Evolutionary conservation across 306 rosid genomes (phyloP), one percentile per base, ranked within the genome.

Genomic region (Vicia villosa): DNA sequence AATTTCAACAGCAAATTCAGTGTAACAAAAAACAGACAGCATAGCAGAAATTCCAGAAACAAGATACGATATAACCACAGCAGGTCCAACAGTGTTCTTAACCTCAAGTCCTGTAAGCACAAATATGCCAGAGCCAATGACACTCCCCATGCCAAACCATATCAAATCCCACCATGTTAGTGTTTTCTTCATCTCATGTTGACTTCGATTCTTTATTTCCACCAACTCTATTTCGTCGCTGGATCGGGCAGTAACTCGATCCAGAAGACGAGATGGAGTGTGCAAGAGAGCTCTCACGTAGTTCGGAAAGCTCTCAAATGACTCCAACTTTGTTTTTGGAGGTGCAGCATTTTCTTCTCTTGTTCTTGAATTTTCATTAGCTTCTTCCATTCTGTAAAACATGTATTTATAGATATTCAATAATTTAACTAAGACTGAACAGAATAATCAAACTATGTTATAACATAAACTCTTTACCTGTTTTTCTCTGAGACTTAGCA

Each of bases 141-240:
- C 92, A n/a, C 87, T 69, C 0, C 97, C 97, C 54, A 88, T 66
- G 3, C 97, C 95, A 10, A 91, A 86, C 97, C 95, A 91, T 0
- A 81, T 85, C 14, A 91, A 69, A 51, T 82, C 86, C 86, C 86
- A 82, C 83, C 86, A 82, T 0, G 77, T 30, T 46, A 86, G 64
- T 61, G 86, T 77, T 77, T 82, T 82, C 73, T 82, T 82, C 86
- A 78, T 82, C 67, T 78, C 83, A 12, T 78, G 86, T 9, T 70
- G 32, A 66, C 86, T 82, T 4, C n/a, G 60, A 4, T 21, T 45
- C 75, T 40, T 82, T 38, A 75, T 49, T 3, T 82, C 83, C 21
- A 65, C 73, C 21, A 78, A 26, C 69, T 82, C 86, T 50, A 37
- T 63, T n/a, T 74, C 77, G 3, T 82, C 86, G 38, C 5, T 69